phyloP scores from a whole-genome alignment of 495 filamentous ascomycete genomes.

The Aspergillus coremiiformis region DNA sequence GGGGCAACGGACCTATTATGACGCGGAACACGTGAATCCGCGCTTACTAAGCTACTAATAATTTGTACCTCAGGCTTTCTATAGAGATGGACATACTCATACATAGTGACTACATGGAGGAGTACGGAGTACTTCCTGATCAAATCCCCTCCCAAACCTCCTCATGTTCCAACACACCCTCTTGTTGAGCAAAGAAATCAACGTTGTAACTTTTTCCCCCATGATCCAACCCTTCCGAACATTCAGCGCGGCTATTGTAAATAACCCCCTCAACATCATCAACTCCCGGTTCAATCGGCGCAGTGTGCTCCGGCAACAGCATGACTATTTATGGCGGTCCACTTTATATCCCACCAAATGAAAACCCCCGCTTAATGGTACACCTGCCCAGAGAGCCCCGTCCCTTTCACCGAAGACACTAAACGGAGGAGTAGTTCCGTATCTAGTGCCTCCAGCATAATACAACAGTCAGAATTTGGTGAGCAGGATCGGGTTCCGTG shows the following conservation, averaged over 20 bases:
- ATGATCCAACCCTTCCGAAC: not conserved
- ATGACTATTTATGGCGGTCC: conserved; percentile 20
- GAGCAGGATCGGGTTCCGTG: too few species aligned
- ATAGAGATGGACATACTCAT: not conserved
- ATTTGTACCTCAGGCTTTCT: not conserved
- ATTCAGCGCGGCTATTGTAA: not conserved
- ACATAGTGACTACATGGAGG: not conserved
- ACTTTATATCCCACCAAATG: conserved; percentile 11
- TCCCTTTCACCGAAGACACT: not conserved
- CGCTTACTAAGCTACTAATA: not conserved
- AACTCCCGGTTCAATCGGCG: conserved; percentile 20
- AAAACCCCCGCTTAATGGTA: conserved; percentile 6
- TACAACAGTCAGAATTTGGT: not conserved
- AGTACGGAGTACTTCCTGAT: too few species aligned
- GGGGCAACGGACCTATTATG: too few species aligned
- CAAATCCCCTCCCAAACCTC: too few species aligned
- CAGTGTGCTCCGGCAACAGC: conserved; percentile 36
- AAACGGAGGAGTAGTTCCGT: not conserved
- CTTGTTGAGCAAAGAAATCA: not conserved
- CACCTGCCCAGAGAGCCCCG: not conserved
- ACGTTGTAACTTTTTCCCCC: not conserved
- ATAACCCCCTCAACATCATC: not conserved
- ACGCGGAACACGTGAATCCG: too few species aligned
- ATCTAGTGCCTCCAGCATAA: not conserved
- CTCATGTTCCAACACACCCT: not conserved